Evolutionary conservation across 805 yeast genomes (phyloP).

Genomic region (Tetrapisispora phaffii): DNA sequence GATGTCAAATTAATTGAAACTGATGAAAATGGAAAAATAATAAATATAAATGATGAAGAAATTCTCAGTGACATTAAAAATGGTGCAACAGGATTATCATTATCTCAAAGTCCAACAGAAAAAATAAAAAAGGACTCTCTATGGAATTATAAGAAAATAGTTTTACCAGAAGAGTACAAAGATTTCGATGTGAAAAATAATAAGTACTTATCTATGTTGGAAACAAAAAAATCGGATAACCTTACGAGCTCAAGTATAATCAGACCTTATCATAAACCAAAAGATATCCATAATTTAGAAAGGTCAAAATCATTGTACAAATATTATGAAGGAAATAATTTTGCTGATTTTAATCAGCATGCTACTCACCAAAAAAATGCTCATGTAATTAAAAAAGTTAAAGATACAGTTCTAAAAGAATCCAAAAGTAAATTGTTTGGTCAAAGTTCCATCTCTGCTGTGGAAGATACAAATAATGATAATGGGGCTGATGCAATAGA

Average conservation of each 20-base stretch:
- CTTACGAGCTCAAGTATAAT: constrained; percentile 28
- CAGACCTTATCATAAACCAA: constrained; percentile 16
- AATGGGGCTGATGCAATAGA: constrained; percentile 26
- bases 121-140: constrained; percentile 47
- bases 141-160: constrained; percentile 36
- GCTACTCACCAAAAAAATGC: background rate
- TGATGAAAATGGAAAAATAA: constrained; percentile 15
- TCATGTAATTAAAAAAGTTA: constrained; percentile 13
- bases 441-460: constrained; percentile 22
- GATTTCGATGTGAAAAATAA: constrained; percentile 12
- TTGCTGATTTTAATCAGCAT: background rate
- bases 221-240: constrained; percentile 29
- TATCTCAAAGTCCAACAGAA: constrained; percentile 57
- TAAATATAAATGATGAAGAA: constrained; percentile 33
- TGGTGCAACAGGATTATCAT: constrained; percentile 61
- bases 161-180: constrained; percentile 11
- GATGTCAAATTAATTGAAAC: constrained; percentile 5
- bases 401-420: constrained; percentile 13
- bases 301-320: constrained; percentile 3
- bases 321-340: background rate
- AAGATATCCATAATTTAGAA: constrained; percentile 11
- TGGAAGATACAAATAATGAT: constrained; percentile 15
- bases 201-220: constrained; percentile 19
- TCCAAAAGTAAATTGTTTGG: constrained; percentile 37
- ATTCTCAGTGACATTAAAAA: constrained; percentile 37